These are phyloP conservation scores for Cadophora sp. DNA, from an alignment of 2,329 filamentous ascomycete species.

Conservation along the genomic window DNA sequence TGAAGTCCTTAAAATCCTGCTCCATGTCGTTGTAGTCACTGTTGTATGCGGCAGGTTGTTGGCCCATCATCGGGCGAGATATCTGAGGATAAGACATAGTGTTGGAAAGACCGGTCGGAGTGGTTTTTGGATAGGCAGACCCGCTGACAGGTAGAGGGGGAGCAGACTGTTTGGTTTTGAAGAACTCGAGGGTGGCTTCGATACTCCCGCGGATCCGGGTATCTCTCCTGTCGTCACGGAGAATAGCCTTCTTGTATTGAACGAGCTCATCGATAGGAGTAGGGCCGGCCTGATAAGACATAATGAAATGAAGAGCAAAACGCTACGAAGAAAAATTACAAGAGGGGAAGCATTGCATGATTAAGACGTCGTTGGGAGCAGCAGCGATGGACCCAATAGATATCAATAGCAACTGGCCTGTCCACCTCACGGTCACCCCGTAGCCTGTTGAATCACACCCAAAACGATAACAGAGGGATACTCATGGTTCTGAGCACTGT, in stretches of 20 bases:
- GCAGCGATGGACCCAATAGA: constrained; percentile 14
- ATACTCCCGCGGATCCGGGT: constrained; percentile 36
- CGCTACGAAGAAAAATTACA: constrained; percentile 17
- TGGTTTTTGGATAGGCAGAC: constrained; percentile 23
- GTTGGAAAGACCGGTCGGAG: not conserved
- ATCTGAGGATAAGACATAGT: constrained; percentile 32
- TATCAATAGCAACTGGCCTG: constrained; percentile 20
- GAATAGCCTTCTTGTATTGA: constrained; percentile 36
- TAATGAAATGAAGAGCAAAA: constrained; percentile 18
- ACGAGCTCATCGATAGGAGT: constrained; percentile 35
- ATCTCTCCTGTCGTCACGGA: constrained; percentile 35
- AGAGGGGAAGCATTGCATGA: constrained; percentile 16
- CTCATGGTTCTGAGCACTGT: constrained; percentile 15
- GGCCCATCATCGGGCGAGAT: constrained; percentile 13
- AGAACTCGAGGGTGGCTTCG: constrained; percentile 36
- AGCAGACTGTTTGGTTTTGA: constrained; percentile 28
- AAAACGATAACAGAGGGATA: constrained; percentile 27
- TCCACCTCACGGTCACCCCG: constrained; percentile 23
- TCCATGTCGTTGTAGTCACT: constrained; percentile 23
- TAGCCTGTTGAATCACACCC: constrained; percentile 28
- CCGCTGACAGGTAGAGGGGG: constrained; percentile 28
- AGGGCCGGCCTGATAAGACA: constrained; percentile 33
- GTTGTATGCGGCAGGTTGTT: constrained; percentile 2
- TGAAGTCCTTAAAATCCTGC: constrained; percentile 13
- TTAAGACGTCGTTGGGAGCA: constrained; percentile 7